Conservation (phyloP, 179 eudicot genomes). For the Silene noctiflora region DNA sequence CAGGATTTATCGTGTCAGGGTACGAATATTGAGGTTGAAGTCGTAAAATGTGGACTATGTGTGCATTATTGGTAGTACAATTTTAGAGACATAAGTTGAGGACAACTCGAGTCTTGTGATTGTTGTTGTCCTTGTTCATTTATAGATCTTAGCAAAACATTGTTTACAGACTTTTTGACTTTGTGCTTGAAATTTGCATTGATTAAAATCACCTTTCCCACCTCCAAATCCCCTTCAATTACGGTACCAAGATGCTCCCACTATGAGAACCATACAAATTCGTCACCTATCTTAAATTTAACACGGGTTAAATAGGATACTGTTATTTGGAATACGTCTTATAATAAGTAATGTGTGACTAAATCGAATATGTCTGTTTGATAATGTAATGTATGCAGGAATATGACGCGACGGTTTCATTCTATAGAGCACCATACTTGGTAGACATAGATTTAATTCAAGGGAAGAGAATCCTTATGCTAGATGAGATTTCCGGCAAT, state of each 20-base stretch:
- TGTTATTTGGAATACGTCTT: too few relatives aligned
- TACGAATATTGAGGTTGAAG: not conserved
- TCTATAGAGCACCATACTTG: conserved; percentile 67
- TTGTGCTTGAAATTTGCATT: conserved; percentile 14
- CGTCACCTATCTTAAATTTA: not conserved
- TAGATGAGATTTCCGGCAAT: conserved; percentile 75
- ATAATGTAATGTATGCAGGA: conserved; percentile 57
- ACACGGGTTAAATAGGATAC: too few relatives aligned
- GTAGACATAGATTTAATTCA: conserved; percentile 69
- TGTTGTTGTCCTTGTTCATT: conserved; percentile 6
- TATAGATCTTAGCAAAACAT: conserved; percentile 10
- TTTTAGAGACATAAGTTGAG: conserved; percentile 11
- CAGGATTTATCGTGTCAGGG: too few relatives aligned
- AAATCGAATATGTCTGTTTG: not conserved
- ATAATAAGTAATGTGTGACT: too few relatives aligned
- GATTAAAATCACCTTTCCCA: conserved; percentile 16
- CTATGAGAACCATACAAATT: not conserved
- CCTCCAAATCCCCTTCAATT: conserved; percentile 12
- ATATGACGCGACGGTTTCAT: conserved; percentile 65
- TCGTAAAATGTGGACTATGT: not conserved
- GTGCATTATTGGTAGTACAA: not conserved
- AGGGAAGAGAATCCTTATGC: conserved; percentile 65
- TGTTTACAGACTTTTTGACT: conserved; percentile 17
- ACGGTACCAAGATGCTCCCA: conserved; percentile 17
- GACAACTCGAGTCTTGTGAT: conserved; percentile 20